Evolutionary conservation across 148 eudicot genomes (phyloP).

Genomic region (Nyssa sinensis): DNA sequence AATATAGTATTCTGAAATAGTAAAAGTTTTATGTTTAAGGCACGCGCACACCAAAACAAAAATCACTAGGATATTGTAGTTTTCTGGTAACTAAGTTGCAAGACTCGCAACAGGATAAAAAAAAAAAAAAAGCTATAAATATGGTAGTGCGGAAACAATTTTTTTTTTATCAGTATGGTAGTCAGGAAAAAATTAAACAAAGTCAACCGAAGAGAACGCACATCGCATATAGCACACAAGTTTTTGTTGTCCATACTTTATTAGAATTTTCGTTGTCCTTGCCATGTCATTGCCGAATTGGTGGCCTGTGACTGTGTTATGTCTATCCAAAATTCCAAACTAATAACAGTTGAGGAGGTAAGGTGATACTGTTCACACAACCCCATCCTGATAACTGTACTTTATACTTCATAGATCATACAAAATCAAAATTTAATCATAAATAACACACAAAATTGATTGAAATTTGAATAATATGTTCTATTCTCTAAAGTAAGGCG

Average conservation of each 20-base stretch:
- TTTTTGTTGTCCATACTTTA: not conserved
- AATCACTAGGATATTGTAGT: too few relatives aligned
- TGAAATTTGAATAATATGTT: not conserved
- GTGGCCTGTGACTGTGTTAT: not conserved
- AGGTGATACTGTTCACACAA: not conserved
- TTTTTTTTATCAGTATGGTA: too few relatives aligned
- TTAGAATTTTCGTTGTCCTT: not conserved
- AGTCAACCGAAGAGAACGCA: not conserved
- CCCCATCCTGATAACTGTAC: not conserved
- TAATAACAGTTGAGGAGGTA: not conserved
- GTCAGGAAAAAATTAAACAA: not conserved
- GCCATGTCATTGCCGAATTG: not conserved
- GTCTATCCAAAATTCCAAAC: too few relatives aligned
- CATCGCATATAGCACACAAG: not conserved
- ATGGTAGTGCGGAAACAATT: too few relatives aligned
- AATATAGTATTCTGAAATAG: too few relatives aligned
- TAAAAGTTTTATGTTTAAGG: too few relatives aligned
- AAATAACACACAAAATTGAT: not conserved
- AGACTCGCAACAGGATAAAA: not conserved
- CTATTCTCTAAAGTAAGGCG: not conserved
- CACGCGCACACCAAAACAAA: too few relatives aligned
- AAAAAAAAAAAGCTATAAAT: not conserved
- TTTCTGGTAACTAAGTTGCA: too few relatives aligned
- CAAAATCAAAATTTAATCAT: not conserved
- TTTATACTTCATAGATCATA: not conserved